Evolutionary conservation across 768 basidiomycete genomes (phyloP).

Genomic region (Naganishia onofrii): DNA sequence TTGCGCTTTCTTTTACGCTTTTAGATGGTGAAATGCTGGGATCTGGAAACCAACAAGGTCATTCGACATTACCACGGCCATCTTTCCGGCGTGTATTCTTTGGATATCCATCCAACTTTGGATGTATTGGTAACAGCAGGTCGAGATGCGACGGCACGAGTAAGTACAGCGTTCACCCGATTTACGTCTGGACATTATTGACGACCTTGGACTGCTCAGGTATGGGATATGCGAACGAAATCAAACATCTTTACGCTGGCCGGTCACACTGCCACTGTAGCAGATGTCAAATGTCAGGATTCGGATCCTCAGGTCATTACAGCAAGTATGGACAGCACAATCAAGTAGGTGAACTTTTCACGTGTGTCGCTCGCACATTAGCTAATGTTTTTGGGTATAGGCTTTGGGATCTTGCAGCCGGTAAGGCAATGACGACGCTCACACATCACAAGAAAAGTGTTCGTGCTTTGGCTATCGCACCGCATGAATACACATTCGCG

Average conservation of each 20-base stretch:
- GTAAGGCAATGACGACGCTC: slow-evolving; percentile 90
- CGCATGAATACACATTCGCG: slow-evolving; percentile 94
- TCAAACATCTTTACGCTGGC: slow-evolving; percentile 88
- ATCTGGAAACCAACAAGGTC: slow-evolving; percentile 96
- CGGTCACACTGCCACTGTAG: slow-evolving; percentile 92
- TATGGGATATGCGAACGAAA: slow-evolving; percentile 99
- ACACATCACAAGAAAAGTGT: slow-evolving; percentile 99
- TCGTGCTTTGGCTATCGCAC: slow-evolving; percentile 87
- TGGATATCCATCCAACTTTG: slow-evolving; percentile 87
- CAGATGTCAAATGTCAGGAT: slow-evolving; percentile 93
- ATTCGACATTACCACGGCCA: slow-evolving; percentile 99
- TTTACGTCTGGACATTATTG: not conserved
- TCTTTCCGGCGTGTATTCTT: slow-evolving; percentile 91
- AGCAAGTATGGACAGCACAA: slow-evolving; percentile 95
- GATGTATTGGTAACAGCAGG: slow-evolving; percentile 93
- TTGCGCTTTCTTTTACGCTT: not conserved
- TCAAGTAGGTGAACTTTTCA: slow-evolving; percentile 61
- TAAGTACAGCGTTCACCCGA: too few species aligned
- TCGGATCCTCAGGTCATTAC: slow-evolving; percentile 98
- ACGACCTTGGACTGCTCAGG: slow-evolving; percentile 31
- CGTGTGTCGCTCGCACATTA: slow-evolving; percentile 15
- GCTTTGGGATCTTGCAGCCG: slow-evolving; percentile 95
- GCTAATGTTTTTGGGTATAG: slow-evolving; percentile 54
- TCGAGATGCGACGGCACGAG: slow-evolving; percentile 91
- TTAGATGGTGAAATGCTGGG: slow-evolving; percentile 99